Conservation (phyloP, 129 eudicot genomes). For the Saussurea involucrata region DNA sequence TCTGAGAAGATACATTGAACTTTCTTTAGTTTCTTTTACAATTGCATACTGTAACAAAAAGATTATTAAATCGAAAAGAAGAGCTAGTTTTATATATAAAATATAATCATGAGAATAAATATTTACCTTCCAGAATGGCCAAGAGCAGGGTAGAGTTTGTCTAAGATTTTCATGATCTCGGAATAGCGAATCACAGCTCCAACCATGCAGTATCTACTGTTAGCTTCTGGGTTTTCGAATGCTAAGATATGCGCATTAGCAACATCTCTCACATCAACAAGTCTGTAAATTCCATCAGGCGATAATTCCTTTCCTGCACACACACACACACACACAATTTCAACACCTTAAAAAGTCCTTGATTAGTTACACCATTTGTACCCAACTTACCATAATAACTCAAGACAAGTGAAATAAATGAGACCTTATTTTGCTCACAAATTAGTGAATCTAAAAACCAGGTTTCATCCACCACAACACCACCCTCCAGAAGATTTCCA, state of each 20-base stretch:
- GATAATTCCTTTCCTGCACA: conserved; percentile 32
- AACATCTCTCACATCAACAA: conserved; percentile 61
- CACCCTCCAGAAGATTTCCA: conserved; percentile 19
- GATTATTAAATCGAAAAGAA: neutral
- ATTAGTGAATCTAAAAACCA: conserved; percentile 45
- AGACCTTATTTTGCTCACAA: conserved; percentile 37
- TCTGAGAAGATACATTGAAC: neutral
- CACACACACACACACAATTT: neutral
- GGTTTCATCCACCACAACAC: conserved; percentile 46
- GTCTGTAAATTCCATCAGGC: conserved; percentile 15
- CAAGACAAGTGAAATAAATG: neutral
- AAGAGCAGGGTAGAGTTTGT: conserved; percentile 42
- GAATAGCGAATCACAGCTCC: conserved; percentile 19
- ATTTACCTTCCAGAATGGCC: conserved; percentile 32
- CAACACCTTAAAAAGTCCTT: neutral
- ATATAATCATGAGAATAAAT: neutral
- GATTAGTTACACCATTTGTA: neutral
- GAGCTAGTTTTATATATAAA: too few species aligned
- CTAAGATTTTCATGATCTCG: conserved; percentile 27
- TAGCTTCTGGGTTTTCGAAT: conserved; percentile 46
- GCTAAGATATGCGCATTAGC: conserved; percentile 48
- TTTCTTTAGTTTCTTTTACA: neutral
- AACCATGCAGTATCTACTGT: conserved; percentile 42
- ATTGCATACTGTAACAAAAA: neutral
- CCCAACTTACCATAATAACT: neutral